Evolutionary conservation across 2,329 filamentous ascomycete genomes (phyloP), one percentile per base, ranked within the genome.

Genomic region (Diaporthe sp.): DNA sequence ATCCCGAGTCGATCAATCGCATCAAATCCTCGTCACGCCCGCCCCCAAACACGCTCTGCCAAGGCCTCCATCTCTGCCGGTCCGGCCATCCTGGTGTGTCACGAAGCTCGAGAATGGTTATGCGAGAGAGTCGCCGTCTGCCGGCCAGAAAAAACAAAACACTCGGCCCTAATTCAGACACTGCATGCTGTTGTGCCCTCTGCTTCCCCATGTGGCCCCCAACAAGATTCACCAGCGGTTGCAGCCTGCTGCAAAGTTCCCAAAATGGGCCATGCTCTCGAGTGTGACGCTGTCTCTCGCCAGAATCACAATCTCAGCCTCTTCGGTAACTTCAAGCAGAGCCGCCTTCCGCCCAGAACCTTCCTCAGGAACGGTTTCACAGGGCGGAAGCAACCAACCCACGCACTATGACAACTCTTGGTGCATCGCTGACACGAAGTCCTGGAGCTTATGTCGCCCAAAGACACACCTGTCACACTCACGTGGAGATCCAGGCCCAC

Each of bases 311-410:
- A 39, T 39, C 47, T 68, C 47, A 53, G 63, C 47, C 63, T 27
- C 53, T 68, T 39, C 63, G 63, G 63, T 53, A 68, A 51, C 63
- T 51, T 37, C 32, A 30, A 53, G 63, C 63, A 53, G 47, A 68
- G 63, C 63, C 63, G 63, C 63, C 32, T 35, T 32, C n/a, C 47
- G n/a, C 32, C 47, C 15, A 68, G 32, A 68, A 68, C 63, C 63
- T 68, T 68, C 63, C 63, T 68, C 63, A 66, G 63, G 44, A 66
- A 6, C 63, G n/a, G 63, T 66, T 66, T 66, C 63, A 66, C 44
- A 66, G 63, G 63, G 44, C 44, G 63, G 63, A 51, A 66, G 35
- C 32, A n/a, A 51, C 44, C 63, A 51, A 50, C 44, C 44, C 63
- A 66, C 63, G 44, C 63, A 68, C 63, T 32, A 39, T 53, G 63